These are phyloP conservation scores for Trametes cubensis DNA, from an alignment of 768 basidiomycete species.

Conservation along the genomic window DNA sequence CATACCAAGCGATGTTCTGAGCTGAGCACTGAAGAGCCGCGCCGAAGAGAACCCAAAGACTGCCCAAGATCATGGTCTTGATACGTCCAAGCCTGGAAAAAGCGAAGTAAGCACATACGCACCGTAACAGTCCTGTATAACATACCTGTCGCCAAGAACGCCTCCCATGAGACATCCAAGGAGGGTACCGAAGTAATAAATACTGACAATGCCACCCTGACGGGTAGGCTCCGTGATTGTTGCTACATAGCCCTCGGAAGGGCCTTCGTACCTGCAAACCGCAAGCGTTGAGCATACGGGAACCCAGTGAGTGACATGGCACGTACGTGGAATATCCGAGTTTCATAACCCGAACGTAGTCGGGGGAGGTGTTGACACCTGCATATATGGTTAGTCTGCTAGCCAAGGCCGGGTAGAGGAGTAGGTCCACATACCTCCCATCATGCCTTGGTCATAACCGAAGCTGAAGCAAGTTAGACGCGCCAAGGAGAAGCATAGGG, in stretches of 20 bases:
- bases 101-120: not conserved
- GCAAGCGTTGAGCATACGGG: not conserved
- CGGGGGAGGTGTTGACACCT: conserved; percentile 47
- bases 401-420: too few relatives aligned
- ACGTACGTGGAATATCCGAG: conserved; percentile 41
- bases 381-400: not conserved
- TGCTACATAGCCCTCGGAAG: conserved; percentile 45
- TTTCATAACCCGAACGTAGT: conserved; percentile 46
- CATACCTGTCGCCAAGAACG: conserved; percentile 40
- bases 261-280: conserved; percentile 37
- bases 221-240: conserved; percentile 46
- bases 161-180: conserved; percentile 46
- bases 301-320: not conserved
- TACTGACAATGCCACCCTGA: conserved; percentile 50
- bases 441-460: conserved; percentile 53
- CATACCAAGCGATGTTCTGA: conserved; percentile 46
- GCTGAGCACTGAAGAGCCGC: conserved; percentile 47
- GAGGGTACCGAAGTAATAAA: conserved; percentile 48
- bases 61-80: conserved; percentile 45
- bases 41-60: conserved; percentile 45
- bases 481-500: not conserved
- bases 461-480: conserved; percentile 36
- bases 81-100: conserved; percentile 39
- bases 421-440: conserved; percentile 38
- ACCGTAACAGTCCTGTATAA: not conserved